A percentile compares a stretch with the other conserved stretches of the same genome.
Evolutionary conservation across 345 rosid genomes (phyloP).

Genomic region (Dovyalis caffra): DNA sequence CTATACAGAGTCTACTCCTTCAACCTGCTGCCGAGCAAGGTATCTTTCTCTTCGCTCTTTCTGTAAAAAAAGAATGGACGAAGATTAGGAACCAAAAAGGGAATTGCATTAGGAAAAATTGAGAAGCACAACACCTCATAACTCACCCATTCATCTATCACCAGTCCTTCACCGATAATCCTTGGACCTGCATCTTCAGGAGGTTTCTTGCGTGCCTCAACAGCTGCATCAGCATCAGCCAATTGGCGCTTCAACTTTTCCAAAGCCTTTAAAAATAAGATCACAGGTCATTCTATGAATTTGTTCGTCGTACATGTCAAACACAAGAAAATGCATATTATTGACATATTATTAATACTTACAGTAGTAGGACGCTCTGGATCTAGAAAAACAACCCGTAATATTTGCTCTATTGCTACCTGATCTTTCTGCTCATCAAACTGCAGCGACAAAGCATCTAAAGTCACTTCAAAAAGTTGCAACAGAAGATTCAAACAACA

Average conservation of each 20-base stretch:
- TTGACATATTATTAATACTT: slow-evolving; percentile 25
- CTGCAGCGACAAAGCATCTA: slow-evolving; percentile 36
- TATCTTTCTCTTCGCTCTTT: slow-evolving; percentile 96
- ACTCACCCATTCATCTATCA: slow-evolving; percentile 98
- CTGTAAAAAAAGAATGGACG: slow-evolving; percentile 30
- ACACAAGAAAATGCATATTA: background rate
- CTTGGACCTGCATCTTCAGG: slow-evolving; percentile 77
- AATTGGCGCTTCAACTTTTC: slow-evolving; percentile 88
- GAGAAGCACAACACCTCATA: background rate
- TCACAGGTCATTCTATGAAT: background rate
- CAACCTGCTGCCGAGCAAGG: slow-evolving; percentile 87
- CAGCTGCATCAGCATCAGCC: slow-evolving; percentile 86
- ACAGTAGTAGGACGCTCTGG: slow-evolving; percentile 78
- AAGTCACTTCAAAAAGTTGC: background rate
- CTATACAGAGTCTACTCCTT: slow-evolving; percentile 71
- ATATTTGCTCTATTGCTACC: slow-evolving; percentile 65
- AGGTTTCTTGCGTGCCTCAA: slow-evolving; percentile 79
- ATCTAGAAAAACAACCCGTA: slow-evolving; percentile 81
- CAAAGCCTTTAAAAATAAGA: slow-evolving; percentile 36
- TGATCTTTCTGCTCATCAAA: slow-evolving; percentile 95
- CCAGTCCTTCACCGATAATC: slow-evolving; percentile 98
- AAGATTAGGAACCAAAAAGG: background rate
- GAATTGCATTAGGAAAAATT: background rate
- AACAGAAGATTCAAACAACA: background rate
- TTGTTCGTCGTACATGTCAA: background rate